Evolutionary conservation across 2,329 filamentous ascomycete species (phyloP).

Genomic region (Plenodomus tracheiphilus): DNA sequence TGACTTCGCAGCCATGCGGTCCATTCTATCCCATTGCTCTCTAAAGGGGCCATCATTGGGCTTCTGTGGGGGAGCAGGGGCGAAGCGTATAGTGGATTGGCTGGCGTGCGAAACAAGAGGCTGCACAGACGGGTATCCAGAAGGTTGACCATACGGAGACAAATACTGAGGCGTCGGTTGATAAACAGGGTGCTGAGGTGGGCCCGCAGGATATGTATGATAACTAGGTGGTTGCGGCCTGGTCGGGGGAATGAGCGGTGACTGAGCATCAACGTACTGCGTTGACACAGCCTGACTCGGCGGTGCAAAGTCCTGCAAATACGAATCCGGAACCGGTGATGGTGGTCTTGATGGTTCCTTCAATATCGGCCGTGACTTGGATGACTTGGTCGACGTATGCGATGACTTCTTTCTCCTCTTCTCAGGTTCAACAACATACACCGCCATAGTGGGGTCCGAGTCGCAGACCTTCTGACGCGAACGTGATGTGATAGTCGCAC

Average conservation of each 20-base stretch:
- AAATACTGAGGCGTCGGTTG: constrained; percentile 21
- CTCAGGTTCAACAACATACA: constrained; percentile 17
- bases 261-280: constrained; percentile 1
- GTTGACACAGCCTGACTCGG: constrained; percentile 18
- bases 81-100: constrained; percentile 26
- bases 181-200: constrained; percentile 25
- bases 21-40: constrained; percentile 34
- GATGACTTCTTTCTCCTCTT: constrained; percentile 26
- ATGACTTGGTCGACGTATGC: constrained; percentile 17
- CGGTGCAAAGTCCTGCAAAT: constrained; percentile 17
- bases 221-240: constrained; percentile 6
- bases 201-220: constrained; percentile 15
- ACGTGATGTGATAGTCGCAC: neutral
- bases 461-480: neutral
- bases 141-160: constrained; percentile 14
- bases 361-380: constrained; percentile 9
- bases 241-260: constrained; percentile 9
- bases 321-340: constrained; percentile 17
- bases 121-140: constrained; percentile 19
- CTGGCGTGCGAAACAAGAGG: constrained; percentile 18
- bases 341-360: constrained; percentile 13
- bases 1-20: constrained; percentile 35
- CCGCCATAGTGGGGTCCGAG: constrained; percentile 16
- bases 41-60: constrained; percentile 26
- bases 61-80: constrained; percentile 21